Base-by-base conservation (phyloP, 306 rosid species). In the Ammopiptanthus mongolicus region DNA sequence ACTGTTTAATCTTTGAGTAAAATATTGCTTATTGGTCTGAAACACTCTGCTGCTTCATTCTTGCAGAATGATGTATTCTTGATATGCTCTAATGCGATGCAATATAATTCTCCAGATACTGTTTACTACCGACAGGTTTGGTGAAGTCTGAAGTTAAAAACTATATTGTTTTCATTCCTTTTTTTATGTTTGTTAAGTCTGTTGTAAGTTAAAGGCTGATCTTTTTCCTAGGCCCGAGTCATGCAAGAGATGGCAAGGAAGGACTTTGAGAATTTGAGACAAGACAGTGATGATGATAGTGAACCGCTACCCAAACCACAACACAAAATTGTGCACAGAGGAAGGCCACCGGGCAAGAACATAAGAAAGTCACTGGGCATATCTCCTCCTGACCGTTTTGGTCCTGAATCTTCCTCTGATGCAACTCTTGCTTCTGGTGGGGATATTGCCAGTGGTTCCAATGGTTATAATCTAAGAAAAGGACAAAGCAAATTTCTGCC, bases 61-160 rank as follows among this genome's bases (percentile, higher is more conserved):
- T 73, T 86, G 96, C 97, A 95, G 97, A 82, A 82, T 31, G 98
- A 95, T 8, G 91, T 90, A 76, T 69, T 88, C 71, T 84, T 95
- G 85, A 86, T 95, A 83, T 91, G 93, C 83, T 86, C 97, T 75
- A 95, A 95, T 84, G 98, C 96, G 22, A 95, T 91, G 98, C 88
- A 87, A 79, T 91, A 95, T 59, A 95, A 95, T 76, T 85, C 91
- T 47, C 29, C 89, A 7, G 96, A 90, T 79, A 90, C 98, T 15
- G 86, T 91, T 47, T 94, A 87, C 83, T 83, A 86, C 56, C 89
- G 98, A 58, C 98, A 94, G 98, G 98, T 94, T 76, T 69, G 80
- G 14, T 22, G 77, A 50, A 15, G 69, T 73, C 53, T 75, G 55
- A 81, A 66, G 63, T 69, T 60, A 34, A 74, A n/a, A 74, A 17